phyloP scores from a whole-genome alignment of 495 filamentous ascomycete genomes.

The Penicillium coprophilum region DNA sequence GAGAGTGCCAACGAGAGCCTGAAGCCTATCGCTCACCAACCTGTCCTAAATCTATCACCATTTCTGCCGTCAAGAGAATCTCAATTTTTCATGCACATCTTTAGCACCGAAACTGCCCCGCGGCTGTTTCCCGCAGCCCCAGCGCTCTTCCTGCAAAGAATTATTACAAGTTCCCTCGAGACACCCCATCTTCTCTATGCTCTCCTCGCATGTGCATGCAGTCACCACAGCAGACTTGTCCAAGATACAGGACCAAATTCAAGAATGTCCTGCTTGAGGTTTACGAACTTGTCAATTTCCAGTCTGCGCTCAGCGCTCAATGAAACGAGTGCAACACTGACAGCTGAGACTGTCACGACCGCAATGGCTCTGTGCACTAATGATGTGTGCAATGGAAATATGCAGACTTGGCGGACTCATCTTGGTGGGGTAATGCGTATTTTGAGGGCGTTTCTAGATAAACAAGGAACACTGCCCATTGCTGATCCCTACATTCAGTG shows the following conservation, averaged over 20 bases:
- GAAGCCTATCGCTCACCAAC: conserved; percentile 15
- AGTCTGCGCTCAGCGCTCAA: conserved; percentile 23
- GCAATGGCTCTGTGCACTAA: conserved; percentile 39
- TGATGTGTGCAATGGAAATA: conserved; percentile 39
- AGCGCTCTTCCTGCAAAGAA: conserved; percentile 23
- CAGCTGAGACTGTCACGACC: conserved; percentile 28
- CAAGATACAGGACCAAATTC: conserved; percentile 18
- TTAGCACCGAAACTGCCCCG: conserved; percentile 30
- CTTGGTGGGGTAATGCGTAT: conserved; percentile 29
- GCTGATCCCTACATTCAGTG: conserved; percentile 22
- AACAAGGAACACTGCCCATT: conserved; percentile 6
- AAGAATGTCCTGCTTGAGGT: conserved; percentile 23
- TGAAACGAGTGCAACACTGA: conserved; percentile 13
- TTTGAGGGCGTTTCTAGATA: conserved; percentile 20
- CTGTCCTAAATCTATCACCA: conserved; percentile 20
- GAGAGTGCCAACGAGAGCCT: neutral
- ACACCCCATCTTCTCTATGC: conserved; percentile 35
- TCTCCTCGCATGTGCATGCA: conserved; percentile 29
- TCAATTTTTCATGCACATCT: conserved; percentile 30
- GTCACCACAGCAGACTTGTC: conserved; percentile 33
- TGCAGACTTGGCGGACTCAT: conserved; percentile 32
- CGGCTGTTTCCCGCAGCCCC: conserved; percentile 33
- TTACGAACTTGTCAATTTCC: conserved; percentile 35
- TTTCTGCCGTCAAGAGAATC: conserved; percentile 25
- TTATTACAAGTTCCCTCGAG: conserved; percentile 27